Evolutionary conservation across 164 flowering plant genomes (phyloP).

Genomic region (Taxillus chinensis): DNA sequence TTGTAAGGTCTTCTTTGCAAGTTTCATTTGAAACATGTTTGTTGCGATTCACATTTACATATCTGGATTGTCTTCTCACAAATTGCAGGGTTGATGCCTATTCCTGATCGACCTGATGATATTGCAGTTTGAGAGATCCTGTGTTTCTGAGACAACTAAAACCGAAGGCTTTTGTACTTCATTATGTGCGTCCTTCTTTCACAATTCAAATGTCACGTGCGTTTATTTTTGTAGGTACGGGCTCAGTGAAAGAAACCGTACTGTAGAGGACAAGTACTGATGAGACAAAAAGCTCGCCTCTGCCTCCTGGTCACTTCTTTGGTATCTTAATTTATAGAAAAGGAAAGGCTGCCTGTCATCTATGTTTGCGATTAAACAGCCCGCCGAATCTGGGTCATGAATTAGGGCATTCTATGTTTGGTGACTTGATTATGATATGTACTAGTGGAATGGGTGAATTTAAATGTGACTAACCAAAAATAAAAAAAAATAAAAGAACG

Average conservation of each 20-base stretch:
- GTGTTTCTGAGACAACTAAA: constrained; percentile 65
- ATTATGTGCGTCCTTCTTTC: neutral
- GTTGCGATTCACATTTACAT: constrained; percentile 1
- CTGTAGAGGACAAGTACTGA: constrained; percentile 70
- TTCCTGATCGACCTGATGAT: constrained; percentile 76
- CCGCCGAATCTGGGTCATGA: no score
- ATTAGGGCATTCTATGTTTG: no score
- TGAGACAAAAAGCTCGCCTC: constrained; percentile 76
- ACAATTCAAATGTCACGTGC: neutral
- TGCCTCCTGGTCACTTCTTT: constrained; percentile 97
- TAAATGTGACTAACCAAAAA: no score
- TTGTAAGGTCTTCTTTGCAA: no score
- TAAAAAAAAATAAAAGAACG: no score
- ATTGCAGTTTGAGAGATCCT: constrained; percentile 59
- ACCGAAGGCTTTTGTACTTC: neutral
- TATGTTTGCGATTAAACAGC: no score
- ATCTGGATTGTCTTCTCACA: neutral
- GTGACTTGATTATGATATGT: no score
- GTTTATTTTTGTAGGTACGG: constrained; percentile 48
- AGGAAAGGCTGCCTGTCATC: constrained; percentile 41
- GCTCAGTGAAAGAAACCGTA: constrained; percentile 46
- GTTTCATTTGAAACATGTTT: neutral
- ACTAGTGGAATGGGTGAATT: no score
- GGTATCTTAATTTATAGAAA: constrained; percentile 97
- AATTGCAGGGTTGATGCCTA: constrained; percentile 67